phyloP scores from a whole-genome alignment of 495 filamentous ascomycete genomes.

The Hapsidospora chrysogenum region DNA sequence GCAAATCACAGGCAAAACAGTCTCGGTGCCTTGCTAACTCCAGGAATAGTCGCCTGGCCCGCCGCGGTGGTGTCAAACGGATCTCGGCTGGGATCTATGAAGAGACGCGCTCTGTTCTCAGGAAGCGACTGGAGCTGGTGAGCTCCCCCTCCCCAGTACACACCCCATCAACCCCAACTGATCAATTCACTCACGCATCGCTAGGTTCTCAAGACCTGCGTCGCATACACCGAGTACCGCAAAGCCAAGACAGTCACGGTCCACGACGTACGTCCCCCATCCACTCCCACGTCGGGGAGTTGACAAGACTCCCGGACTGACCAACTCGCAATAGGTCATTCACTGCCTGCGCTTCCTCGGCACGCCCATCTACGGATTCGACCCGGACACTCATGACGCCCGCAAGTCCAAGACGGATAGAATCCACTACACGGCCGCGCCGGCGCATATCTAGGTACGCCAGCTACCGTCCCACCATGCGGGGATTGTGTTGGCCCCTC shows the following conservation, averaged over 20 bases:
- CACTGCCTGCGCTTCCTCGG: constrained; percentile 35
- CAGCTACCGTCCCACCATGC: no score
- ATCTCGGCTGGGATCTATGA: constrained; percentile 59
- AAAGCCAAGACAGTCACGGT: constrained; percentile 43
- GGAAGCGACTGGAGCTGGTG: constrained; percentile 36
- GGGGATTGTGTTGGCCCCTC: no score
- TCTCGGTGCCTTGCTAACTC: constrained; percentile 2
- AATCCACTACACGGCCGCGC: no score
- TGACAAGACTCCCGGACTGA: neutral
- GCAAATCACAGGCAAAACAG: neutral
- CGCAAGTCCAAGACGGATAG: no score
- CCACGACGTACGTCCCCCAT: constrained; percentile 35
- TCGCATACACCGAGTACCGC: constrained; percentile 33
- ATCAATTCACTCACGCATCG: neutral
- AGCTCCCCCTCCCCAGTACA: constrained; percentile 3
- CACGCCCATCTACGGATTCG: constrained; percentile 34
- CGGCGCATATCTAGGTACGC: no score
- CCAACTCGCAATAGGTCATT: constrained; percentile 51
- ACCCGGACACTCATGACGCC: constrained; percentile 9
- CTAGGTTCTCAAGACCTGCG: constrained; percentile 36
- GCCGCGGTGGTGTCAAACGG: constrained; percentile 62
- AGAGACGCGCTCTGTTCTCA: constrained; percentile 39
- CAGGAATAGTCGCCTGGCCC: constrained; percentile 48
- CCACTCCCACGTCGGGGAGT: no score
- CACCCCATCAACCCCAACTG: neutral